Evolutionary conservation across 805 yeast species (phyloP).

Genomic region (Yamadazyma philogaea): DNA sequence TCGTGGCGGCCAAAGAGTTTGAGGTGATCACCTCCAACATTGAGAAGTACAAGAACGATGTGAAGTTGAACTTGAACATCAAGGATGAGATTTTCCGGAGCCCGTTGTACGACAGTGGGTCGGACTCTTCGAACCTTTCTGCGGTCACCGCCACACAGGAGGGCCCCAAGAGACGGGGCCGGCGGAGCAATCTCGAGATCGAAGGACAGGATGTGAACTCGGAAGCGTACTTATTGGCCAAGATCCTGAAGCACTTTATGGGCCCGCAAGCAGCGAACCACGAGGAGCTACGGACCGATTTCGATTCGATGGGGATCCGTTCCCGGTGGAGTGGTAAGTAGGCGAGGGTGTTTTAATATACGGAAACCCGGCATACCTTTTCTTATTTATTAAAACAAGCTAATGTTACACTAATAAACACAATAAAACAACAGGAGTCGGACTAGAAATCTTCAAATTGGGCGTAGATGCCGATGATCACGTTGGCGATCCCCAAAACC

Average conservation of each 20-base stretch:
- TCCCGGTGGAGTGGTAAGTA: slow-evolving; percentile 28
- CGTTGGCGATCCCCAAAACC: slow-evolving; percentile 44
- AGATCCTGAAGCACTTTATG: slow-evolving; percentile 40
- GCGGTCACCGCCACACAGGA: slow-evolving; percentile 10
- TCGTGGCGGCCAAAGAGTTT: slow-evolving; percentile 36
- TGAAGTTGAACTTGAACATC: slow-evolving; percentile 18
- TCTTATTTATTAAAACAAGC: slow-evolving; percentile 10
- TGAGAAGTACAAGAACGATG: slow-evolving; percentile 18
- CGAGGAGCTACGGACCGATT: slow-evolving; percentile 35
- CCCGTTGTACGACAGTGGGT: slow-evolving; percentile 42
- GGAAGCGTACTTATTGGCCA: slow-evolving; percentile 38
- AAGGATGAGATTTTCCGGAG: slow-evolving; percentile 41
- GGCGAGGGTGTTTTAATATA: neutral
- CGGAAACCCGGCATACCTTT: neutral
- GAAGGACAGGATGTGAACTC: slow-evolving; percentile 22
- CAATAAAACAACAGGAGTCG: slow-evolving; percentile 8
- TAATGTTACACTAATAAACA: slow-evolving; percentile 14
- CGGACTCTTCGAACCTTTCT: slow-evolving; percentile 27
- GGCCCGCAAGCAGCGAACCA: slow-evolving; percentile 36
- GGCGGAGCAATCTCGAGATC: slow-evolving; percentile 22
- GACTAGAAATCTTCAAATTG: slow-evolving; percentile 43
- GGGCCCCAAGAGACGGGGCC: slow-evolving; percentile 34
- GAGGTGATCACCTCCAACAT: slow-evolving; percentile 39
- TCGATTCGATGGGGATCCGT: slow-evolving; percentile 34
- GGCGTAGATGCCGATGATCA: slow-evolving; percentile 50